phyloP scores from a whole-genome alignment of 768 basidiomycete genomes.

The Boletus huronensis region DNA sequence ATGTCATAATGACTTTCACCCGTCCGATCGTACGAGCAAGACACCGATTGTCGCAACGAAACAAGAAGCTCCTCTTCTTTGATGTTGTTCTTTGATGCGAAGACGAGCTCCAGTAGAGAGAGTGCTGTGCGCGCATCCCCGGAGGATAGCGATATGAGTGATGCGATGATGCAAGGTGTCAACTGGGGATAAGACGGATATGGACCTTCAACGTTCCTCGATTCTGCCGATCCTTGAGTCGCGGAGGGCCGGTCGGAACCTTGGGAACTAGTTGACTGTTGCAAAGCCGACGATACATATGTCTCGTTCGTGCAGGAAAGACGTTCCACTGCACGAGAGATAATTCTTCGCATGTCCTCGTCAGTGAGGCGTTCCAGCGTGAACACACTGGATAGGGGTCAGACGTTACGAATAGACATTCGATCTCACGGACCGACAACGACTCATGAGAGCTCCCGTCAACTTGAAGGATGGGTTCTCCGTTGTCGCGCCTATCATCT shows the following conservation, averaged over 20 bases:
- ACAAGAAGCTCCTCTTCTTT: constrained; percentile 50
- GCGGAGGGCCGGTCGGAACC: constrained; percentile 14
- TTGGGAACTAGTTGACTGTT: constrained; percentile 17
- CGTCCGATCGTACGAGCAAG: constrained; percentile 67
- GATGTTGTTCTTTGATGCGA: constrained; percentile 41
- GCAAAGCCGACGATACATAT: neutral
- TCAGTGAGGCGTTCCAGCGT: constrained; percentile 66
- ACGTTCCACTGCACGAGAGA: constrained; percentile 50
- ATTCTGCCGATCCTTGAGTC: constrained; percentile 18
- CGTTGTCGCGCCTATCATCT: constrained; percentile 82
- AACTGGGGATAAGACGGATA: constrained; percentile 37
- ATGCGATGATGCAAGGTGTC: constrained; percentile 44
- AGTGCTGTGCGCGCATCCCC: constrained; percentile 80
- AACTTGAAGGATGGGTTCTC: constrained; percentile 89
- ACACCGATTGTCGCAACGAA: constrained; percentile 59
- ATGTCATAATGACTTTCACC: constrained; percentile 78
- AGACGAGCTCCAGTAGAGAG: constrained; percentile 68
- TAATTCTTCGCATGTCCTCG: constrained; percentile 54
- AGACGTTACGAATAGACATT: constrained; percentile 4
- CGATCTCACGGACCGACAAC: constrained; percentile 57
- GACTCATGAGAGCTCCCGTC: constrained; percentile 66
- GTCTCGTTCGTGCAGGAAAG: constrained; percentile 21
- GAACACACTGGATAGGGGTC: constrained; percentile 55
- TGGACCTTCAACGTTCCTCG: constrained; percentile 12
- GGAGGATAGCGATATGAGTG: constrained; percentile 50